Evolutionary conservation across 177 flowering plant genomes (phyloP).

Genomic region (Vitis hybrid): DNA sequence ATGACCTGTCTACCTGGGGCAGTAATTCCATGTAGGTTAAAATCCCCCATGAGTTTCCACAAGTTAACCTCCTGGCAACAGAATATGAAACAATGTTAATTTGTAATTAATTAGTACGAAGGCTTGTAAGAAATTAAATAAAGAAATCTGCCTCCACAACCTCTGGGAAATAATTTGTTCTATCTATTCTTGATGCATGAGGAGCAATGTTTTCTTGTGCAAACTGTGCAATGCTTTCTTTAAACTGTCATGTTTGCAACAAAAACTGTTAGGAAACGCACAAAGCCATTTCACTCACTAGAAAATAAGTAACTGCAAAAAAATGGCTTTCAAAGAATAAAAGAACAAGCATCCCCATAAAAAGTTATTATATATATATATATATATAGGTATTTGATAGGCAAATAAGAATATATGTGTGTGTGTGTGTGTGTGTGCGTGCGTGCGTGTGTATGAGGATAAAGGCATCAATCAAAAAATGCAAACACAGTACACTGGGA

Average conservation of each 20-base stretch:
- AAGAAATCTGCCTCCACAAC: constrained; percentile 23
- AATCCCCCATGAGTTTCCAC: constrained; percentile 99
- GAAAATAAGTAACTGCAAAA: too few relatives aligned
- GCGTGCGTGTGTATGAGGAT: too few relatives aligned
- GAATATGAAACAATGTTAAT: constrained; percentile 4
- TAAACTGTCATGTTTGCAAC: constrained; percentile 56
- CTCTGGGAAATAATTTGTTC: constrained; percentile 81
- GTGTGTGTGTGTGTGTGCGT: too few relatives aligned
- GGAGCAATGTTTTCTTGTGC: constrained; percentile 91
- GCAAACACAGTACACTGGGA: too few relatives aligned
- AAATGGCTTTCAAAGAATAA: too few relatives aligned
- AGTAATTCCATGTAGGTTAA: constrained; percentile 93
- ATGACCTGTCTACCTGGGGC: constrained; percentile 67
- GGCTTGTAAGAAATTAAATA: not conserved
- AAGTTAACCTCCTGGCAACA: constrained; percentile 72
- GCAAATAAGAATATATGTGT: too few relatives aligned
- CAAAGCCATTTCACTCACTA: not conserved
- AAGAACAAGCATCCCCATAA: too few relatives aligned
- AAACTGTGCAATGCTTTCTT: constrained; percentile 89
- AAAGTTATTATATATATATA: too few relatives aligned
- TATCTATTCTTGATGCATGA: constrained; percentile 76
- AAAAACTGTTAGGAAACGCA: constrained; percentile 1
- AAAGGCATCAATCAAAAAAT: too few relatives aligned
- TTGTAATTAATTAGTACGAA: not conserved
- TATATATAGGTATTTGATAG: too few relatives aligned